phyloP scores from a whole-genome alignment of 306 rosid species.

The Prunus padus region DNA sequence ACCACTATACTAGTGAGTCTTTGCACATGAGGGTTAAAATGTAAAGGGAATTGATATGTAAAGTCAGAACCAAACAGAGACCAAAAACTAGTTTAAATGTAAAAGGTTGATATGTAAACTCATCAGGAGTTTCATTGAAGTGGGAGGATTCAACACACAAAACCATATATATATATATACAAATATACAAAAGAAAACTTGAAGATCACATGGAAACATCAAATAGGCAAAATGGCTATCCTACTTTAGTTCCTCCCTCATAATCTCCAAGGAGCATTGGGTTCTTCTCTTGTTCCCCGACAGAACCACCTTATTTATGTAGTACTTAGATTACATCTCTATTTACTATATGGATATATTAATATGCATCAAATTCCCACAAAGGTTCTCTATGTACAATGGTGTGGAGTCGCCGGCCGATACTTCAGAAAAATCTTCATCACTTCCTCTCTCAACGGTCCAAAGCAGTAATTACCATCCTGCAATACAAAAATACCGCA shows the following conservation, averaged over 20 bases:
- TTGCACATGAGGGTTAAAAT: no score
- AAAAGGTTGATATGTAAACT: slow-evolving; percentile 10
- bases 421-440: slow-evolving; percentile 19
- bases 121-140: slow-evolving; percentile 26
- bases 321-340: background rate
- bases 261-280: slow-evolving; percentile 29
- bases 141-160: slow-evolving; percentile 27
- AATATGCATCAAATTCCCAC: slow-evolving; percentile 21
- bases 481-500: slow-evolving; percentile 26
- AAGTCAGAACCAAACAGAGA: slow-evolving; percentile 12
- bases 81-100: no score
- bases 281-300: slow-evolving; percentile 21
- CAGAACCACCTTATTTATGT: slow-evolving; percentile 28
- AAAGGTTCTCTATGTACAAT: slow-evolving; percentile 33
- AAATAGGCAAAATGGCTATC: slow-evolving; percentile 3
- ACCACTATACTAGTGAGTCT: no score
- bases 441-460: slow-evolving; percentile 59
- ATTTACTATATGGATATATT: background rate
- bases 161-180: slow-evolving; percentile 40
- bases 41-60: background rate
- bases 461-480: slow-evolving; percentile 67
- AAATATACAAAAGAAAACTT: background rate
- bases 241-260: slow-evolving; percentile 17
- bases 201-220: background rate
- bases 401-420: slow-evolving; percentile 31